A percentile compares a stretch with the other conserved stretches of the same genome.
phyloP scores from a whole-genome alignment of 768 basidiomycete genomes.

The Phylloporus sp. region DNA sequence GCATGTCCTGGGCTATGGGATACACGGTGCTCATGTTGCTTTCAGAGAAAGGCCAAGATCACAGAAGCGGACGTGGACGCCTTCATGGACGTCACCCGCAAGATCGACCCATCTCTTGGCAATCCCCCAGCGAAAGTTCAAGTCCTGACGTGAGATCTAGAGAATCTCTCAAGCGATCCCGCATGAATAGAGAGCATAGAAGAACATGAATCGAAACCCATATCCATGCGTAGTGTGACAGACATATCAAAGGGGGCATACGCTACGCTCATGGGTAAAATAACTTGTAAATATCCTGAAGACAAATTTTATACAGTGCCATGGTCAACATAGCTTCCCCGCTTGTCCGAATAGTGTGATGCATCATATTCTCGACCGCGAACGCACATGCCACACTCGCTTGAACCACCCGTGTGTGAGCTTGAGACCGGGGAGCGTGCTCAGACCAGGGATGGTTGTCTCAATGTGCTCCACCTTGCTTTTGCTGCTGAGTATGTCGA shows the following conservation, averaged over 20 bases:
- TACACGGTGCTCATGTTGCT: slow-evolving; percentile 5
- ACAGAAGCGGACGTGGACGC: slow-evolving; percentile 69
- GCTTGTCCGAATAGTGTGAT: slow-evolving; percentile 1
- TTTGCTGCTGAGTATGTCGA: background rate
- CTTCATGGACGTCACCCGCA: slow-evolving; percentile 80
- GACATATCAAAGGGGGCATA: background rate
- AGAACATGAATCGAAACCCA: background rate
- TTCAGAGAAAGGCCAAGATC: slow-evolving; percentile 72
- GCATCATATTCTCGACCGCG: slow-evolving; percentile 21
- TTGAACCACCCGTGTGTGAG: slow-evolving; percentile 29
- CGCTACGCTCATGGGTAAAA: background rate
- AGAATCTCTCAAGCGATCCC: background rate
- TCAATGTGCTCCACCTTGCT: slow-evolving; percentile 19
- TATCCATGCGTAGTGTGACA: slow-evolving; percentile 3
- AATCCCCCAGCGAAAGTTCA: slow-evolving; percentile 26
- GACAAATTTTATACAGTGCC: background rate
- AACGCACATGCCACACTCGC: slow-evolving; percentile 32
- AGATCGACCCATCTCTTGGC: slow-evolving; percentile 59
- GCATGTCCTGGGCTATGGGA: slow-evolving; percentile 8
- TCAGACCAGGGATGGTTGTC: slow-evolving; percentile 17
- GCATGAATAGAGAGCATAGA: background rate
- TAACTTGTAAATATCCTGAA: slow-evolving; percentile 1
- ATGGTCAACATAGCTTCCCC: slow-evolving; percentile 12
- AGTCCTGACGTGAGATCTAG: background rate
- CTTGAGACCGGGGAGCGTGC: slow-evolving; percentile 21